Evolutionary conservation across 805 yeast genomes (phyloP).

Genomic region (Saccharomycopsis lassenensis): DNA sequence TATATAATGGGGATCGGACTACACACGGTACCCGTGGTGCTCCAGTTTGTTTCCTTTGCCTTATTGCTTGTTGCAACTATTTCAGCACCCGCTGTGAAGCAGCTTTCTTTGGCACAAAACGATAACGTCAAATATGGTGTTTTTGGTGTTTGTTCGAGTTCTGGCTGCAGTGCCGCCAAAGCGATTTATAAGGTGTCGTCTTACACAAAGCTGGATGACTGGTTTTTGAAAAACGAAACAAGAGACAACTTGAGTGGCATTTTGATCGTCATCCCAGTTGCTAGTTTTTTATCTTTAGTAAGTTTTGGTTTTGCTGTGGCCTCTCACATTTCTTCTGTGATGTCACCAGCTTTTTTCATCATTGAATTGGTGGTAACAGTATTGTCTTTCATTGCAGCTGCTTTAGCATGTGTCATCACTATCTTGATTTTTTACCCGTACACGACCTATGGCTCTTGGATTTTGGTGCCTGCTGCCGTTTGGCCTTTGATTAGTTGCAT

Average conservation of each 20-base stretch:
- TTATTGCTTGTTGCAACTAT: conserved; percentile 51
- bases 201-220: conserved; percentile 28
- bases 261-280: conserved; percentile 52
- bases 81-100: conserved; percentile 45
- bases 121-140: conserved; percentile 43
- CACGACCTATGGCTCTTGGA: conserved; percentile 64
- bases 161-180: conserved; percentile 35
- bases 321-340: conserved; percentile 24
- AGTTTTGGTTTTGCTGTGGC: conserved; percentile 29
- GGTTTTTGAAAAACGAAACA: conserved; percentile 37
- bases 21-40: conserved; percentile 31
- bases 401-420: conserved; percentile 42
- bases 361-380: conserved; percentile 35
- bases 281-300: conserved; percentile 50
- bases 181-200: conserved; percentile 33
- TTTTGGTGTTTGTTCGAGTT: conserved; percentile 48
- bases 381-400: conserved; percentile 42
- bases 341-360: conserved; percentile 26
- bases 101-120: conserved; percentile 40
- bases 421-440: conserved; percentile 55
- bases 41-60: conserved; percentile 46
- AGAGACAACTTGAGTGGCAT: conserved; percentile 44
- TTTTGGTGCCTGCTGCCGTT: conserved; percentile 55
- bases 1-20: conserved; percentile 29
- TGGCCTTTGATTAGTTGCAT: conserved; percentile 42